Evolutionary conservation across 2,329 filamentous ascomycete genomes (phyloP).

Genomic region (Diaporthe batatas): DNA sequence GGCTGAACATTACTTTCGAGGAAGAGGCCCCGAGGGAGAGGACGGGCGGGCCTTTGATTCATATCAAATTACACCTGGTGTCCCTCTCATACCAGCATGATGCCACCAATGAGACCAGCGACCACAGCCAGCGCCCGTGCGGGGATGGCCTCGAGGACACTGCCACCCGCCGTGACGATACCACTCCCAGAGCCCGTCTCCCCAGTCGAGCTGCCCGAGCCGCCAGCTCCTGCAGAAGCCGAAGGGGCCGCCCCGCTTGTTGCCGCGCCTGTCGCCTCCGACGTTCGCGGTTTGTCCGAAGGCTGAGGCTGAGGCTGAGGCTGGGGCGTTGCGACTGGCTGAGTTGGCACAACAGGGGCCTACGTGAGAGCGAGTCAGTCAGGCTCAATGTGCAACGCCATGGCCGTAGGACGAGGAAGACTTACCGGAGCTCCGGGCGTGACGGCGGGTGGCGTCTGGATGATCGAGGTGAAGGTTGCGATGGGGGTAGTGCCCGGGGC

Average conservation of each 20-base stretch:
- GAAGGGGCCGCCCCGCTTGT: background rate
- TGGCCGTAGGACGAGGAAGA: background rate
- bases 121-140: background rate
- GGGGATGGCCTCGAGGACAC: background rate
- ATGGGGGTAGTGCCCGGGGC: background rate
- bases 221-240: background rate
- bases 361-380: background rate
- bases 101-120: background rate
- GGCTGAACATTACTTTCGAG: background rate
- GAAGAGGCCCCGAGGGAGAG: background rate
- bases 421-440: background rate
- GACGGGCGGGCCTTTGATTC: no score
- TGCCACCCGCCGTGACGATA: slow-evolving; percentile 4
- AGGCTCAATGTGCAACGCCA: no score
- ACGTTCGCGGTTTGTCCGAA: background rate
- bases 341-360: background rate
- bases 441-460: background rate
- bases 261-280: background rate
- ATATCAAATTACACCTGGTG: background rate
- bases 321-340: background rate
- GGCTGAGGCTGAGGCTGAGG: slow-evolving; percentile 1
- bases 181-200: background rate
- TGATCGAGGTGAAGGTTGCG: background rate
- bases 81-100: slow-evolving; percentile 14
- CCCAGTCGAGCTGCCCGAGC: background rate